Conservation (phyloP, 2,329 filamentous ascomycete genomes). For the Trichoderma sp. region DNA sequence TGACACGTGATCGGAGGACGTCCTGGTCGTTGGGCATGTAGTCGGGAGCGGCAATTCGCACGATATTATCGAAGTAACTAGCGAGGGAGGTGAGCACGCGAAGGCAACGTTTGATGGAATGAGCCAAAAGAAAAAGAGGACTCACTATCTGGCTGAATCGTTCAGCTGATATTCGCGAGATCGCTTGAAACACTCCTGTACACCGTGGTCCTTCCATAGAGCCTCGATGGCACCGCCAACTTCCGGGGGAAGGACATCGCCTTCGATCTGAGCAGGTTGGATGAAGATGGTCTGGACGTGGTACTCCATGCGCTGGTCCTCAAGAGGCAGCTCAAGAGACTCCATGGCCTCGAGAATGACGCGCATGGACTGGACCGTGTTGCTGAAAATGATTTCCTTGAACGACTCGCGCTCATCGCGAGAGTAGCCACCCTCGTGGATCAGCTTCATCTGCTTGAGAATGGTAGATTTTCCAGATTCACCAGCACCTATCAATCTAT, state of each 20-base stretch:
- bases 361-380: conserved; percentile 67
- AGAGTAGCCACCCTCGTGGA: conserved; percentile 97
- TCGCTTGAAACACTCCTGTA: conserved; percentile 92
- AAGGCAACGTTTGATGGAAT: background rate
- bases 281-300: conserved; percentile 99
- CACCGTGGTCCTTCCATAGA: conserved; percentile 87
- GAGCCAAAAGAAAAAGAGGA: conserved; percentile 27
- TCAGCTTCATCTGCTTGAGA: conserved; percentile 99
- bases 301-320: conserved; percentile 91
- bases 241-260: conserved; percentile 88
- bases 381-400: conserved; percentile 70
- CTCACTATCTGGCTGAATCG: conserved; percentile 93
- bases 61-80: conserved; percentile 94
- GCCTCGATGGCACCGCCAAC: conserved; percentile 90
- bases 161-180: conserved; percentile 96
- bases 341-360: conserved; percentile 69
- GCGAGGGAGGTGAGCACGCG: conserved; percentile 8
- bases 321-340: conserved; percentile 72
- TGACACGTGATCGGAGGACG: conserved; percentile 91
- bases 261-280: conserved; percentile 95
- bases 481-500: conserved; percentile 71
- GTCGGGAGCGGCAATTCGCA: conserved; percentile 83
- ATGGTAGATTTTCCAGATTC: conserved; percentile 94
- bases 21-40: conserved; percentile 96
- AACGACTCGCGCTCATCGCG: conserved; percentile 74